Evolutionary conservation across 2,329 filamentous ascomycete genomes (phyloP), one percentile per base, ranked within the genome.

Genomic region (Xylariaceae sp.): DNA sequence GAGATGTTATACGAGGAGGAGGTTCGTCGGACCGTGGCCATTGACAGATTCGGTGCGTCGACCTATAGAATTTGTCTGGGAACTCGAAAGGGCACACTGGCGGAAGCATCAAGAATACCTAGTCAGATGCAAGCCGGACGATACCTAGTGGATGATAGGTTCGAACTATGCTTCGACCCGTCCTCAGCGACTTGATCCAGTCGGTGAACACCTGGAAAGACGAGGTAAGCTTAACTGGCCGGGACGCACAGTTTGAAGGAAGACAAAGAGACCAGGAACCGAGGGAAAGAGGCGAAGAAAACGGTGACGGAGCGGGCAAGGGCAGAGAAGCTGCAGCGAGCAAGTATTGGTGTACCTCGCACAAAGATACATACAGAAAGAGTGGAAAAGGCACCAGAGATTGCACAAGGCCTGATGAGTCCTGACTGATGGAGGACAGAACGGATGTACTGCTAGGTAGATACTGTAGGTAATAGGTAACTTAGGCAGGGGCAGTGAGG

Each of bases 21-120:
- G 46, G 39, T 41, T 29, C 36, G 47, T 54, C 44, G 48, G 55
- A 47, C 52, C 49, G 47, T 53, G 52, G 53, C 55, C 56, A 60
- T 60, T 48, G 54, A 56, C 50, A 47, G 45, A 47, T 45, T 43
- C 47, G 38, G 46, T 17, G 33, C 4, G 17, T 9, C 33, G n/a
- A 35, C 16, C 6, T 33, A 37, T 37, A 42, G 26, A 41, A 44
- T 37, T 39, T 29, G 31, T 17, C 17, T 24, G 36, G 45, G 33
- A 37, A 43, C 42, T 47, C 34, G 41, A 49, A 19, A 37, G 19
- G 34, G 17, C 42, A 38, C 38, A 19, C 38, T 42, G 48, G 41
- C 45, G 26, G 19, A 24, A 34, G 24, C 37, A 41, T 38, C 37
- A 24, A 24, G 28, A 13, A 32, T 11, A 32, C 6, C 15, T n/a